Conservation (phyloP, 116 monocot species). For the Trichopus zeylanicus region DNA sequence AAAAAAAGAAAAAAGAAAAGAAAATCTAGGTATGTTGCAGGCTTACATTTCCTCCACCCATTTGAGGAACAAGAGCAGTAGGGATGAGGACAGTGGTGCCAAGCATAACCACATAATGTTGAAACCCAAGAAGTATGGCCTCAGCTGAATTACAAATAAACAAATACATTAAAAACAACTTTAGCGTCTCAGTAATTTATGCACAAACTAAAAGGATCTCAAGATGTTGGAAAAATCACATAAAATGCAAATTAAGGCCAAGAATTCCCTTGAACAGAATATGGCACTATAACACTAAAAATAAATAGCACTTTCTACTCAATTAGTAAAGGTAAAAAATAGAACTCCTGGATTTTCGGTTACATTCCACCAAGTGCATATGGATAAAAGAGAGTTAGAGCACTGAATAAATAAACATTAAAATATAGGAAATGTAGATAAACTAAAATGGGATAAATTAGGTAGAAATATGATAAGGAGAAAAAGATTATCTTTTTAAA, state of each 20-base stretch:
- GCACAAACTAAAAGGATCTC: no score
- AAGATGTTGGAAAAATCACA: no score
- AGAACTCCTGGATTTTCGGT: no score
- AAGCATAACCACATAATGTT: slow-evolving; percentile 84
- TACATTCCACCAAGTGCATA: no score
- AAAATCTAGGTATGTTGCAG: background rate
- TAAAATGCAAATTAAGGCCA: no score
- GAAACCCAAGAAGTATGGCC: slow-evolving; percentile 86
- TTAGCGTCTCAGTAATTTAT: no score
- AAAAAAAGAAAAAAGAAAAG: background rate
- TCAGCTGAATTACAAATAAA: slow-evolving; percentile 59
- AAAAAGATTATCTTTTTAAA: background rate
- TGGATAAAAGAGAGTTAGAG: background rate
- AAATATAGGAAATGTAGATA: background rate
- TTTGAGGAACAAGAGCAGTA: slow-evolving; percentile 87
- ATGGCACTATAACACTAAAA: no score
- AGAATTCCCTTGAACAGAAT: no score
- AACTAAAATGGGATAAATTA: background rate
- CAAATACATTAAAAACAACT: no score
- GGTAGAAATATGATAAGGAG: background rate
- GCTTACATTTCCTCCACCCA: slow-evolving; percentile 59
- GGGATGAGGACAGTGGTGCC: slow-evolving; percentile 90
- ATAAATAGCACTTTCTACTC: no score
- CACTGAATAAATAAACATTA: background rate
- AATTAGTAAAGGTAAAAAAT: no score